Conservation (phyloP, 2,329 filamentous ascomycete species). For the Ustulina deusta region DNA sequence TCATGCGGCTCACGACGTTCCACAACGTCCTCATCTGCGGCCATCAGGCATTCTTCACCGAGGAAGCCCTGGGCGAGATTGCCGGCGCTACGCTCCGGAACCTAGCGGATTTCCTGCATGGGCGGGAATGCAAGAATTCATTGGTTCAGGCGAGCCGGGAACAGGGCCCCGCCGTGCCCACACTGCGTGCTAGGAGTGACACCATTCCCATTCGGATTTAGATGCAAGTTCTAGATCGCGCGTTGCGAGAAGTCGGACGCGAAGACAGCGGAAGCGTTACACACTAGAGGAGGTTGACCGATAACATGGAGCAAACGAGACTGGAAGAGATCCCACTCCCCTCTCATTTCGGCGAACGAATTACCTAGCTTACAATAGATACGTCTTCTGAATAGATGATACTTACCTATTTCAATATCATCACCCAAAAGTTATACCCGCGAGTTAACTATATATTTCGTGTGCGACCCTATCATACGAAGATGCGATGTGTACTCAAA, state of each 20-base stretch:
- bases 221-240: conserved; percentile 1
- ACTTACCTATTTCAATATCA: background rate
- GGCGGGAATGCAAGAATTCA: conserved; percentile 42
- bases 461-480: background rate
- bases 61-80: conserved; percentile 74
- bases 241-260: background rate
- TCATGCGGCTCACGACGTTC: conserved; percentile 76
- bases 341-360: background rate
- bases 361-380: background rate
- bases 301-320: background rate
- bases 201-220: conserved; percentile 55
- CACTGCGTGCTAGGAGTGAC: conserved; percentile 40
- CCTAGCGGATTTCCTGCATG: conserved; percentile 59
- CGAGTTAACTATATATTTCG: background rate
- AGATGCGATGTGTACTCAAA: background rate
- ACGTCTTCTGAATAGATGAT: conserved; percentile 5
- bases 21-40: conserved; percentile 75
- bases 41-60: conserved; percentile 77
- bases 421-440: background rate
- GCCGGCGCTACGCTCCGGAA: conserved; percentile 70
- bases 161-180: conserved; percentile 18
- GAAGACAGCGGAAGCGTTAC: background rate
- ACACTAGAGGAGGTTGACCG: background rate
- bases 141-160: conserved; percentile 37
- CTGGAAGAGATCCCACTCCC: background rate